Evolutionary conservation across 805 yeast genomes (phyloP).

Genomic region (Starmerella lactis-condensi): DNA sequence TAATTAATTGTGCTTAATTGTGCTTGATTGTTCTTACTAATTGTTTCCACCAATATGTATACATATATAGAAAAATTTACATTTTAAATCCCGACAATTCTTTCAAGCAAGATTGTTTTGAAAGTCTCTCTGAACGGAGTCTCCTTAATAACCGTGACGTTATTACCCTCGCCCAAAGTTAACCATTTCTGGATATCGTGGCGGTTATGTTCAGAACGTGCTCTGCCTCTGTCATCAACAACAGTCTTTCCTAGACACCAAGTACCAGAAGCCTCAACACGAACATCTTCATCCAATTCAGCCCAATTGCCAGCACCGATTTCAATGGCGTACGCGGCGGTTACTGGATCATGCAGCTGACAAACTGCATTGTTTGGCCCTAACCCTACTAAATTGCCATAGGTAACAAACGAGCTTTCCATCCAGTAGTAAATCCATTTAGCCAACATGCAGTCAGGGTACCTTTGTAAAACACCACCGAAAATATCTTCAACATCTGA

Average conservation of each 20-base stretch:
- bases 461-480: constrained; percentile 5
- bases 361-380: constrained; percentile 15
- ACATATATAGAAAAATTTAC: not conserved
- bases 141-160: constrained; percentile 12
- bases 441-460: constrained; percentile 20
- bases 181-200: constrained; percentile 18
- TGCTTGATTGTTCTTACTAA: no score
- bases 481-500: constrained; percentile 13
- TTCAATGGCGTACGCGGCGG: constrained; percentile 22
- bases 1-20: no score
- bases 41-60: not conserved
- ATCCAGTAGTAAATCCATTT: constrained; percentile 24
- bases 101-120: constrained; percentile 4
- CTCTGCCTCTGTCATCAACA: constrained; percentile 22
- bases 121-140: constrained; percentile 14
- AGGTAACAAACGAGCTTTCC: constrained; percentile 13
- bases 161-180: constrained; percentile 16
- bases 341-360: constrained; percentile 26
- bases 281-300: constrained; percentile 19
- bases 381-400: constrained; percentile 14
- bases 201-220: constrained; percentile 10
- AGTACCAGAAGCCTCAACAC: constrained; percentile 26
- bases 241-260: constrained; percentile 25
- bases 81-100: constrained; percentile 5
- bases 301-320: constrained; percentile 12